Evolutionary conservation across 2,329 filamentous ascomycete genomes (phyloP).

Genomic region (Tolypocladium tundrense): DNA sequence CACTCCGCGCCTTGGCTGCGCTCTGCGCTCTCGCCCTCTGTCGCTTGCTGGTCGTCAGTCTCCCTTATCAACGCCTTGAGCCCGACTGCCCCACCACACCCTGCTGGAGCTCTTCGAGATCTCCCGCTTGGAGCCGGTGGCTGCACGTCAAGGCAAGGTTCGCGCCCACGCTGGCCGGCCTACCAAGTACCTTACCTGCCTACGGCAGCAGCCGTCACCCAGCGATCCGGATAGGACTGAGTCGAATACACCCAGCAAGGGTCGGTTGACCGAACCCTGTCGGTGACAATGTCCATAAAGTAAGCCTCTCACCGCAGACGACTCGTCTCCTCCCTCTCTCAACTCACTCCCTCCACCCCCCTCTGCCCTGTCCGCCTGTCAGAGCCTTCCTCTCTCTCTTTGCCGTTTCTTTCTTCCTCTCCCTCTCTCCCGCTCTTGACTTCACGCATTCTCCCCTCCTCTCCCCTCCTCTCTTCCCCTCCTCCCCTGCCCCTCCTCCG

Average conservation of each 20-base stretch:
- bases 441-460: background rate
- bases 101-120: background rate
- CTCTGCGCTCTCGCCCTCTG: background rate
- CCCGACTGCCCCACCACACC: conserved; percentile 1
- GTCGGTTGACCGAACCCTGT: conserved; percentile 21
- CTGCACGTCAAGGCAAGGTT: background rate
- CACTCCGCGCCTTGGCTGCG: background rate
- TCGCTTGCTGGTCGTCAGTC: background rate
- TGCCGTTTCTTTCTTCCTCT: conserved; percentile 7
- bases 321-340: conserved; percentile 4
- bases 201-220: conserved; percentile 1
- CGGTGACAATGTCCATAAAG: conserved; percentile 44
- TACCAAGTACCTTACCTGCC: background rate
- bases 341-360: conserved; percentile 2
- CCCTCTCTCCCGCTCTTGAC: background rate
- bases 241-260: conserved; percentile 12
- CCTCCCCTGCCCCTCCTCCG: background rate
- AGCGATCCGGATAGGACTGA: conserved; percentile 11
- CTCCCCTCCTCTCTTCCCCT: background rate
- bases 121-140: background rate
- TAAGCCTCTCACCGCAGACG: conserved; percentile 24
- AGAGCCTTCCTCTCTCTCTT: conserved; percentile 4
- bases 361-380: conserved; percentile 4
- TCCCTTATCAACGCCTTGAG: conserved; percentile 2
- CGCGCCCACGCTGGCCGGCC: background rate